Evolutionary conservation across 768 basidiomycete genomes (phyloP).

Genomic region (Boletus pseudopeckii): DNA sequence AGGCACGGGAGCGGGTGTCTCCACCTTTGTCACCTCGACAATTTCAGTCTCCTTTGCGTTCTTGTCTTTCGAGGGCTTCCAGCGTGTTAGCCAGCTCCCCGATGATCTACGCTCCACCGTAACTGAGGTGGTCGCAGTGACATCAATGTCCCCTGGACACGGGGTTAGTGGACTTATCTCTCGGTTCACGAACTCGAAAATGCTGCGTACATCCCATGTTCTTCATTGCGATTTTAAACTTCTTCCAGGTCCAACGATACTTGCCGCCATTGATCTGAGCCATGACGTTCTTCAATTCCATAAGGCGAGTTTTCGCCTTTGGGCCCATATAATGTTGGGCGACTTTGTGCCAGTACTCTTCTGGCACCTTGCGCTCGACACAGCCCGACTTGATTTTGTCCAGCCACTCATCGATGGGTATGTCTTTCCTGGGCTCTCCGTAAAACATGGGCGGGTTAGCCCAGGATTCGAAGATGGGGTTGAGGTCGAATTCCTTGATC

Average conservation of each 20-base stretch:
- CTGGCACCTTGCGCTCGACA: slow-evolving; percentile 63
- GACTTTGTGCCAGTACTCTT: slow-evolving; percentile 81
- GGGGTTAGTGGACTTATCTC: not conserved
- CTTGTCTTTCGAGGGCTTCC: slow-evolving; percentile 40
- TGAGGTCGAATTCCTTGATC: slow-evolving; percentile 72
- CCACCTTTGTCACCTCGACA: slow-evolving; percentile 30
- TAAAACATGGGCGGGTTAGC: slow-evolving; percentile 60
- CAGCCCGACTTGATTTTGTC: slow-evolving; percentile 71
- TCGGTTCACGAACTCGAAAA: not conserved
- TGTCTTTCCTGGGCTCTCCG: slow-evolving; percentile 68
- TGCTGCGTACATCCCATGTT: slow-evolving; percentile 74
- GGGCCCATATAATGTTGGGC: slow-evolving; percentile 73
- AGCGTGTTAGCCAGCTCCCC: slow-evolving; percentile 50
- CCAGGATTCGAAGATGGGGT: slow-evolving; percentile 66
- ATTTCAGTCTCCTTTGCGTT: slow-evolving; percentile 32
- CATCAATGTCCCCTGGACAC: slow-evolving; percentile 63
- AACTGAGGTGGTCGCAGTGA: slow-evolving; percentile 54
- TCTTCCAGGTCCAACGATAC: slow-evolving; percentile 83
- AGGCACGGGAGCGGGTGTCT: slow-evolving; percentile 17
- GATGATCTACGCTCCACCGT: slow-evolving; percentile 50
- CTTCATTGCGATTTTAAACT: slow-evolving; percentile 71
- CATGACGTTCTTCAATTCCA: slow-evolving; percentile 72
- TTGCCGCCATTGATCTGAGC: slow-evolving; percentile 70
- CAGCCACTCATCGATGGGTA: slow-evolving; percentile 70
- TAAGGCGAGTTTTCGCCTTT: slow-evolving; percentile 60